Evolutionary conservation across 495 filamentous ascomycete species (phyloP).

Genomic region (Neurospora tetrasperma): DNA sequence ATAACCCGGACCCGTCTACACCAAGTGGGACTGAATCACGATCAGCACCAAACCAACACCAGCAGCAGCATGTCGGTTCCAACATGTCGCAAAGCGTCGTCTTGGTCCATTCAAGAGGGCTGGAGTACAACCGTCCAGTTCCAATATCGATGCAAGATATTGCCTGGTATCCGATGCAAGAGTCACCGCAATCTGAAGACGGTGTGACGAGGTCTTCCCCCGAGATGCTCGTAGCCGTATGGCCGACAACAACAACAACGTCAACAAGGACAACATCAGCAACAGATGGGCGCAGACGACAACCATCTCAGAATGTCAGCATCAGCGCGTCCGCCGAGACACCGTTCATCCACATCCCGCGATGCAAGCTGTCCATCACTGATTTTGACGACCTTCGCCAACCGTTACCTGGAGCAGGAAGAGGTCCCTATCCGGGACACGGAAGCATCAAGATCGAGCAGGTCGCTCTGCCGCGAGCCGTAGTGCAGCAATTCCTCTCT

Average conservation of each 20-base stretch:
- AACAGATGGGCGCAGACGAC: neutral
- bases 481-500: slow-evolving; percentile 12
- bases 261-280: neutral
- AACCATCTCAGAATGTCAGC: neutral
- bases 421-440: neutral
- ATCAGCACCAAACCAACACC: neutral
- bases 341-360: slow-evolving; percentile 18
- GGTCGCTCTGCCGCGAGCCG: slow-evolving; percentile 11
- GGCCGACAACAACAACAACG: neutral
- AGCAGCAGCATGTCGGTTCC: neutral
- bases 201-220: neutral
- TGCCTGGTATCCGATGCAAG: neutral
- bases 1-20: neutral
- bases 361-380: slow-evolving; percentile 13
- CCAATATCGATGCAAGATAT: slow-evolving; percentile 1
- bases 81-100: slow-evolving; percentile 1
- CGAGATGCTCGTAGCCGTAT: slow-evolving; percentile 2
- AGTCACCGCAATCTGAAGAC: neutral
- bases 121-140: neutral
- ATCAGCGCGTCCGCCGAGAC: neutral
- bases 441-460: slow-evolving; percentile 7
- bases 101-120: neutral
- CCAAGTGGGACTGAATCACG: neutral
- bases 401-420: neutral
- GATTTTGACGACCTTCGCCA: neutral